Percentiles rank a stretch among this genome's conserved stretches.
These are phyloP conservation scores for Sinapis alba DNA, from an alignment of 441 rosid genomes.

Conservation along the genomic window DNA sequence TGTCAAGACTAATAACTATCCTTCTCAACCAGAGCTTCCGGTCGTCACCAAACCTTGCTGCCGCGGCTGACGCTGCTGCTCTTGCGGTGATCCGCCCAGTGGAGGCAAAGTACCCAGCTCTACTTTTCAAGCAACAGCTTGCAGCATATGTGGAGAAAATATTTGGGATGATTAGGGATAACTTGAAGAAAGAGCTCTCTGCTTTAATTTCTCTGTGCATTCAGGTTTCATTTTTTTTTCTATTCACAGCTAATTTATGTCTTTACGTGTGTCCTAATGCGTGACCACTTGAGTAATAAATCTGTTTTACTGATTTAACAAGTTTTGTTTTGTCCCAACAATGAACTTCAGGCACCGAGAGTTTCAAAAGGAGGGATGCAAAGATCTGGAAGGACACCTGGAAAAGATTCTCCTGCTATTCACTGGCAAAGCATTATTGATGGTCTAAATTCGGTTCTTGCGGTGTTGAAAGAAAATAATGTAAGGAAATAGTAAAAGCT, in stretches of 20 bases:
- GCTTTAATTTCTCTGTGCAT: slow-evolving; percentile 82
- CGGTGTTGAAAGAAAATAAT: slow-evolving; percentile 78
- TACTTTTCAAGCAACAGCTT: slow-evolving; percentile 97
- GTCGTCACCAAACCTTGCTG: slow-evolving; percentile 72
- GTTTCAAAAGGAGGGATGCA: slow-evolving; percentile 78
- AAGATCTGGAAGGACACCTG: slow-evolving; percentile 82
- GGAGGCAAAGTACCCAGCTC: slow-evolving; percentile 97
- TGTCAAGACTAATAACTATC: slow-evolving; percentile 11
- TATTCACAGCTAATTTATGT: too few relatives aligned
- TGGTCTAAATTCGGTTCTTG: slow-evolving; percentile 75
- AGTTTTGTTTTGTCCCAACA: slow-evolving; percentile 17
- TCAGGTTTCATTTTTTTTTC: slow-evolving; percentile 61
- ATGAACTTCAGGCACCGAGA: slow-evolving; percentile 79
- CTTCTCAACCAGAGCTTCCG: slow-evolving; percentile 78
- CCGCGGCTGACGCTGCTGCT: slow-evolving; percentile 57
- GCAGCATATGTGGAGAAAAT: slow-evolving; percentile 96
- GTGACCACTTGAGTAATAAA: not conserved
- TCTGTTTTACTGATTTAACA: slow-evolving; percentile 1
- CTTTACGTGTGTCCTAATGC: not conserved
- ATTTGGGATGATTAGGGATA: slow-evolving; percentile 96
- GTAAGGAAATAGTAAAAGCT: slow-evolving; percentile 45
- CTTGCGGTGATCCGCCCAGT: slow-evolving; percentile 74
- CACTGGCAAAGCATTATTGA: slow-evolving; percentile 98
- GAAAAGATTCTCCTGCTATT: slow-evolving; percentile 80
- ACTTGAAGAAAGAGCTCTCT: slow-evolving; percentile 84